Evolutionary conservation across 169 alveolate species (phyloP).

Genomic region (Plasmodium gallinaceum): DNA sequence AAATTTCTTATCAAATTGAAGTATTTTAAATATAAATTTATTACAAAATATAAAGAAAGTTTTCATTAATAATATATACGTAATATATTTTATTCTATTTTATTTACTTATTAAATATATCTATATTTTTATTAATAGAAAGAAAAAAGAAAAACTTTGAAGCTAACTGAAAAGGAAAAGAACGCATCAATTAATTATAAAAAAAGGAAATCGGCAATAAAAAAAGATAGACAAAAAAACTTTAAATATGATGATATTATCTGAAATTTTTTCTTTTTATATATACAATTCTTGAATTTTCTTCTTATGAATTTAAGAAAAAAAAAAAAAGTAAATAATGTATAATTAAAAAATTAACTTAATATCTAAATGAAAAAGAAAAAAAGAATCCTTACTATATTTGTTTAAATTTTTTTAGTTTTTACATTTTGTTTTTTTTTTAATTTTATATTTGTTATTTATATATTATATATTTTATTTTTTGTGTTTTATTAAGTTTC

Average conservation of each 20-base stretch:
- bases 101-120: neutral
- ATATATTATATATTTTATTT: too few species aligned
- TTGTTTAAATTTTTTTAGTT: too few species aligned
- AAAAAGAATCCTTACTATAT: too few species aligned
- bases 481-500: too few species aligned
- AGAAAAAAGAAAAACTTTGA: conserved; percentile 79
- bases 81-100: neutral
- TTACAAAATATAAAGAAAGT: neutral
- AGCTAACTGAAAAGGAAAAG: conserved; percentile 84
- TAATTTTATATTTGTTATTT: too few species aligned
- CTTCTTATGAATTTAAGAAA: too few species aligned
- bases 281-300: neutral
- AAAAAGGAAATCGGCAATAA: conserved; percentile 81
- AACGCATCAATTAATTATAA: conserved; percentile 78
- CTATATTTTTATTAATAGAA: conserved; percentile 72
- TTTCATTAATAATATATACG: neutral
- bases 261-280: conserved; percentile 18
- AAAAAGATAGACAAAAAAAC: conserved; percentile 78
- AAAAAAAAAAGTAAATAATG: too few species aligned
- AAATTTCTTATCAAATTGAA: conserved; percentile 15
- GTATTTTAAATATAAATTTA: neutral
- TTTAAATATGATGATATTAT: conserved; percentile 26
- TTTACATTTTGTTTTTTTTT: too few species aligned
- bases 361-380: too few species aligned
- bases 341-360: too few species aligned